A percentile compares a stretch with the other conserved stretches of the same genome.
Conservation (phyloP, 2,329 filamentous ascomycete genomes). For the Paracoccidioides lutzii region DNA sequence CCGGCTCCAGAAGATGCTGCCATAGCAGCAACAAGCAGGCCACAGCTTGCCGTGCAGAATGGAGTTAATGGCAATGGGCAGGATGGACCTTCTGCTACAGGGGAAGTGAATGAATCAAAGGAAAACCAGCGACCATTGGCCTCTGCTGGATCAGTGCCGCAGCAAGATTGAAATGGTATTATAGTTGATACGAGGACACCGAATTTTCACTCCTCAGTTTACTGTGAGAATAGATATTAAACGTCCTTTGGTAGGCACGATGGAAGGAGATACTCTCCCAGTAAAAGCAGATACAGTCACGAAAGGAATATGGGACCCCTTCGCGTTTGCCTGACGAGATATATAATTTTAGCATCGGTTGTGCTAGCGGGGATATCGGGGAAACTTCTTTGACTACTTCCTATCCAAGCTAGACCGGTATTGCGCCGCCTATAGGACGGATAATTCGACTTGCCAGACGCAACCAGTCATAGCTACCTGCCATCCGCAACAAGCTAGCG, state of each 20-base stretch:
- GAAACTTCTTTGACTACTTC: too few relatives aligned
- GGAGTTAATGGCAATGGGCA: constrained; percentile 3
- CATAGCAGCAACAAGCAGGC: neutral
- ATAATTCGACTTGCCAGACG: too few relatives aligned
- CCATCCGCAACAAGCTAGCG: neutral
- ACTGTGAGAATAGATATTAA: neutral
- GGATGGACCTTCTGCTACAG: constrained; percentile 3
- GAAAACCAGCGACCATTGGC: neutral
- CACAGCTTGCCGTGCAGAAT: constrained; percentile 1
- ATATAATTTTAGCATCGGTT: too few relatives aligned
- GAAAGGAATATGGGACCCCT: too few relatives aligned
- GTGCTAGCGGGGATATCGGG: too few relatives aligned
- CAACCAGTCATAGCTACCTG: too few relatives aligned
- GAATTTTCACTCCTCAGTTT: neutral
- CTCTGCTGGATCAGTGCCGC: neutral
- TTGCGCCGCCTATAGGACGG: too few relatives aligned
- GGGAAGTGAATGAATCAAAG: neutral
- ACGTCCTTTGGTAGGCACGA: too few relatives aligned
- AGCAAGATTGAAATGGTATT: neutral
- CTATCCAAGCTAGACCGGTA: too few relatives aligned
- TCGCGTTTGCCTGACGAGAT: too few relatives aligned
- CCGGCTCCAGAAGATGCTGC: neutral
- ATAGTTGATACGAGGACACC: neutral
- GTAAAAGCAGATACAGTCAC: too few relatives aligned
- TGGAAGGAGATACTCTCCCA: too few relatives aligned